These are phyloP conservation scores for Fusarium sp. DNA, from an alignment of 2,329 filamentous ascomycete genomes.

Conservation along the genomic window DNA sequence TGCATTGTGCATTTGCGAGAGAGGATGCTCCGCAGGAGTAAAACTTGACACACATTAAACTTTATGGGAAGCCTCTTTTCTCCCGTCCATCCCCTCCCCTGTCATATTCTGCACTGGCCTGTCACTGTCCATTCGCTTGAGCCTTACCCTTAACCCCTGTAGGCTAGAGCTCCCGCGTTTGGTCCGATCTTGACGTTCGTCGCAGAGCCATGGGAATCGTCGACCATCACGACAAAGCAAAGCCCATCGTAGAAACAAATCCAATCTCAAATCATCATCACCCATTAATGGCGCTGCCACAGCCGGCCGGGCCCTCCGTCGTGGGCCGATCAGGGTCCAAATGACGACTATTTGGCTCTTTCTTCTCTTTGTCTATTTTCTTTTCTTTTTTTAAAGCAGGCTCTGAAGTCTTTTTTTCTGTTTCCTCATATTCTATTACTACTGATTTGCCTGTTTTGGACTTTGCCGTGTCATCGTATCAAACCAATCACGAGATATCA, in stretches of 20 bases:
- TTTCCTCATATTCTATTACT: not conserved
- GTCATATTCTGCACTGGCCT: not conserved
- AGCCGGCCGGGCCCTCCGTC: conserved; percentile 18
- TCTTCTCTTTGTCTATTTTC: not conserved
- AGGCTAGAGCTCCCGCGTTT: conserved; percentile 39
- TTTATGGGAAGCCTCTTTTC: conserved; percentile 7
- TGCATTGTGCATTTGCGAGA: conserved; percentile 9
- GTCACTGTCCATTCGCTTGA: conserved; percentile 14
- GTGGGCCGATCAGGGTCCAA: conserved; percentile 27
- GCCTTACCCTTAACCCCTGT: conserved; percentile 36
- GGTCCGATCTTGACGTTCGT: conserved; percentile 47
- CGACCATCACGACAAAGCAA: conserved; percentile 12
- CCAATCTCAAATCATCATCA: conserved; percentile 12
- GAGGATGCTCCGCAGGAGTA: not conserved
- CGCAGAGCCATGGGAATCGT: conserved; percentile 45
- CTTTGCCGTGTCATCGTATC: not conserved
- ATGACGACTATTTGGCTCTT: not conserved
- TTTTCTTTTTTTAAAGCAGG: not conserved
- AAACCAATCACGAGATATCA: not conserved
- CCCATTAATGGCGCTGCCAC: conserved; percentile 9
- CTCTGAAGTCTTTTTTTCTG: not conserved
- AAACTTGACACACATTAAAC: conserved; percentile 8
- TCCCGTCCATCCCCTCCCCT: conserved; percentile 1
- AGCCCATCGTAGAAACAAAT: conserved; percentile 3
- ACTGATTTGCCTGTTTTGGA: conserved; percentile 6